Conservation (phyloP, 805 yeast species). For the Barnettozyma botsteinii region DNA sequence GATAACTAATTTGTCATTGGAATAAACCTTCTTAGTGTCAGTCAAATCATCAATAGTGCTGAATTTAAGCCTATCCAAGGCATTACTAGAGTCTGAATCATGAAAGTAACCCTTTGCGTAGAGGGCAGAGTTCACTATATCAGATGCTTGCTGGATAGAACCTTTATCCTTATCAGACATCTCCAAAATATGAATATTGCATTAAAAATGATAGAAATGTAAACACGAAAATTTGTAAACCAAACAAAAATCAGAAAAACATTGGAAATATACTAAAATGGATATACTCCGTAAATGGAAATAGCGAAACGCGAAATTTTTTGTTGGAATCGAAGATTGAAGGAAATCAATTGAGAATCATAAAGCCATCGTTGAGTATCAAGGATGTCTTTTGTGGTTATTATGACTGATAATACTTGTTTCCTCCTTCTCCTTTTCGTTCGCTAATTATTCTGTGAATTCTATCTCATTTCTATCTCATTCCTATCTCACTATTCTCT, state of each 20-base stretch:
- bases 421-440: no score
- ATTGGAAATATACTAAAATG: background rate
- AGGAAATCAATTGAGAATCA: no score
- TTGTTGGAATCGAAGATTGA: no score
- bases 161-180: slow-evolving; percentile 5
- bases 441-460: no score
- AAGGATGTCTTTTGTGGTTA: no score
- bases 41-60: slow-evolving; percentile 3
- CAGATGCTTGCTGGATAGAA: slow-evolving; percentile 12
- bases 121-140: slow-evolving; percentile 10
- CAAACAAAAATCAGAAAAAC: background rate
- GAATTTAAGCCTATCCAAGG: slow-evolving; percentile 2
- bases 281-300: background rate
- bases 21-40: background rate
- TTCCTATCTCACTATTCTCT: no score
- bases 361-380: no score
- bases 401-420: no score
- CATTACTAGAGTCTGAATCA: background rate
- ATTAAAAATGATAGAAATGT: background rate
- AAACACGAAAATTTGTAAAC: background rate
- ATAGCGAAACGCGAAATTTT: background rate
- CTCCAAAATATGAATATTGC: background rate
- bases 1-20: slow-evolving; percentile 12
- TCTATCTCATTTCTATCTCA: no score
- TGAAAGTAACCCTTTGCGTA: slow-evolving; percentile 15